Base-by-base conservation (phyloP, 192 early-diverging fungal genomes). In the Rhizophagus clarus region DNA sequence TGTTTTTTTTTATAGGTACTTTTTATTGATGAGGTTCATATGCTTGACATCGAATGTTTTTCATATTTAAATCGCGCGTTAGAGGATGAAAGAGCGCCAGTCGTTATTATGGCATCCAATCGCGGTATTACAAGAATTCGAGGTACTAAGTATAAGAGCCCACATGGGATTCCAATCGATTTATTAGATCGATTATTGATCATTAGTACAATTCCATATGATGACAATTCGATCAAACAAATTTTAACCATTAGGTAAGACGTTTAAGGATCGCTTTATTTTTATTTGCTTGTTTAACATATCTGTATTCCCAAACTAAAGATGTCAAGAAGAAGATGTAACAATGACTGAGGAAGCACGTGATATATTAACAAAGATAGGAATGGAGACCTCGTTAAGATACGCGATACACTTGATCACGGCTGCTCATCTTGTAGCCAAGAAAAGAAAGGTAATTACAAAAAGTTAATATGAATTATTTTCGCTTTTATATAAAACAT, bases 31-130 rank as follows among this genome's bases (percentile, higher is more conserved):
- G 98, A 99, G 87, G 97, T 99, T 45, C 98, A 99, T 84, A 98
- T 98, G 94, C 95, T 99, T 47, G 98, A 99, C 70, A 98, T 99
- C 85, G 98, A 99, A 84, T 99, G 97, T 82, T 99, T 99, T 83
- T 98, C 98, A 24, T 99, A 95, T 90, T 83, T 99, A 69, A 99
- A 99, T 83, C 92, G 97, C 28, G 98, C 98, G 7, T 88, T 99
- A 8, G 98, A 99, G 86, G 96, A 97, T 81, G 91, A 93, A 49
- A 89, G 98, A 92, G 97, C 98, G 3, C 98, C 98, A 10, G 92
- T 99, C 22, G 97, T 99, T 34, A 98, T 99, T 76, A 97, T 99
- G 96, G 98, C 98, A 15, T 97, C 98, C 10, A 99, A 99, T 88
- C 91, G 98, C 61, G 98, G 98, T 67, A 94, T 97, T 81, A 94